Base-by-base conservation (phyloP, 2,329 filamentous ascomycete species). In the Colletotrichum siamense region DNA sequence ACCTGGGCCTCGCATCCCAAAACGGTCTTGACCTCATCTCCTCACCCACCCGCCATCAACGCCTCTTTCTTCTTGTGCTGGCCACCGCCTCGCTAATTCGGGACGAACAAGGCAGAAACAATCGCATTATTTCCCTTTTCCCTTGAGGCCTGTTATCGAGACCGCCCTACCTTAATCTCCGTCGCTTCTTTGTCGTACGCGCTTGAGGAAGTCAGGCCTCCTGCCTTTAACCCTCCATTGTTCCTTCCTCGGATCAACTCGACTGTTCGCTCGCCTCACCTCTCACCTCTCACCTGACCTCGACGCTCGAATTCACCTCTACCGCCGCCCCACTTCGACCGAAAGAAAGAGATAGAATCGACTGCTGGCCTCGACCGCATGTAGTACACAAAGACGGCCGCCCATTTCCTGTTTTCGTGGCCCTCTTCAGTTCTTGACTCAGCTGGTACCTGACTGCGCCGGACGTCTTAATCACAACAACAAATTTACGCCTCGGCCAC, bases 371-470 rank as follows among this genome's bases (percentile, higher is more conserved):
- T 44, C 26, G 32, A 61, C 59, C 55, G 12, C 16, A 75, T 66
- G 74, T 70, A 74, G 28, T 32, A 44, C 61, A 74, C 57, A 74
- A 34, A 52, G 15, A 72, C 18, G 34, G 36, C 63, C 55, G 9
- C 59, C 34, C 32, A n/a, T 44, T 61, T 64, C 22, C 65, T 67
- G 28, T 73, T 36, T 63, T 69, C 61, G 69, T 77, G n/a, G n/a
- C n/a, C 32, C 22, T 65, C 24, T 78, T 77, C 68, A 67, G 44
- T 78, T 77, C 69, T 69, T 74, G 73, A 77, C 69, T 77, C 76
- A 73, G 76, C 76, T 77, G 73, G 75, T 66, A 52, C 34, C 75
- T 75, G 71, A 77, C 39, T 75, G 71, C 62, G 71, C 75, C 12
- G 71, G 75, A 26, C 66, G 66, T 75, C 52, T 68, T 71, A 64